Conservation (phyloP, 2,329 filamentous ascomycete species). For the Coniochaeta ligniaria region DNA sequence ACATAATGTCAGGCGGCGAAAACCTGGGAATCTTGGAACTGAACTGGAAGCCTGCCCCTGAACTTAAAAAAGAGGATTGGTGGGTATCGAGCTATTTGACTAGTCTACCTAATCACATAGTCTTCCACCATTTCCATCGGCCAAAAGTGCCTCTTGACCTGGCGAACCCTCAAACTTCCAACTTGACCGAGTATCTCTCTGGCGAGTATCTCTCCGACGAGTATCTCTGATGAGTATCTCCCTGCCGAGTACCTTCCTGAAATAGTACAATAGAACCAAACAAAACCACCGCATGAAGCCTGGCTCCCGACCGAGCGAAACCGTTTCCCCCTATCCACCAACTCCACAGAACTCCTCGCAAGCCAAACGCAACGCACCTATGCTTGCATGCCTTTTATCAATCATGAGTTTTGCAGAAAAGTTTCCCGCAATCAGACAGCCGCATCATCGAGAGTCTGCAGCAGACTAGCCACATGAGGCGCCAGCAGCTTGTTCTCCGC, state of each 20-base stretch:
- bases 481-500: conserved; percentile 58
- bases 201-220: too few relatives aligned
- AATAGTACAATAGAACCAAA: too few relatives aligned
- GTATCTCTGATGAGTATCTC: too few relatives aligned
- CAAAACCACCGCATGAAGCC: neutral
- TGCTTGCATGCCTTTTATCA: neutral
- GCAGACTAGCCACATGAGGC: conserved; percentile 22
- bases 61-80: too few relatives aligned
- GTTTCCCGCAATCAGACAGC: neutral
- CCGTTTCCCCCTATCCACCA: neutral
- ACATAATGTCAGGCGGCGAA: too few relatives aligned
- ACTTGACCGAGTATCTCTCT: neutral
- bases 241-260: too few relatives aligned
- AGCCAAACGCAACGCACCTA: neutral
- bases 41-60: too few relatives aligned
- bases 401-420: neutral
- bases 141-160: neutral
- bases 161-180: neutral
- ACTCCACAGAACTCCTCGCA: neutral
- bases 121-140: neutral
- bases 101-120: neutral
- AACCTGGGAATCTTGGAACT: too few relatives aligned
- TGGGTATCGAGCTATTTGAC: too few relatives aligned
- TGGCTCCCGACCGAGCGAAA: neutral
- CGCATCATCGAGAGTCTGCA: conserved; percentile 14